Percentiles rank a stretch among this genome's conserved stretches.
phyloP scores from a whole-genome alignment of 2,329 filamentous ascomycete species.

The Hypoxylon sp. region DNA sequence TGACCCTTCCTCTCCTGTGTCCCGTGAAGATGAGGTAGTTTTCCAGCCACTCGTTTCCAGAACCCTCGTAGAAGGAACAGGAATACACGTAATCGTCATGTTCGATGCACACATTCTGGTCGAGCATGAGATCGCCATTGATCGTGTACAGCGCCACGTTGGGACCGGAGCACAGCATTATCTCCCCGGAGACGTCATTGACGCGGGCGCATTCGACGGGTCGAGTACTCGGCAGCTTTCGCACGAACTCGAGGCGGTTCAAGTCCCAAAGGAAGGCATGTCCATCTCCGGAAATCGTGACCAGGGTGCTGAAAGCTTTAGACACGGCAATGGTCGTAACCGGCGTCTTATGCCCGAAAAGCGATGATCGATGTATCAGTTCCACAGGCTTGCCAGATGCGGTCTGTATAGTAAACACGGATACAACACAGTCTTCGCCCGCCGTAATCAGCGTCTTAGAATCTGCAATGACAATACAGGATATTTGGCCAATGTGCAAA shows the following conservation, averaged over 20 bases:
- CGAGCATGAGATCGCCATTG: conserved; percentile 86
- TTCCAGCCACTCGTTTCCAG: conserved; percentile 92
- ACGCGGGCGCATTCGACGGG: conserved; percentile 82
- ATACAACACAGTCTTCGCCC: conserved; percentile 91
- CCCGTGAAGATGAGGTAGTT: conserved; percentile 90
- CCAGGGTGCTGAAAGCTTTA: conserved; percentile 87
- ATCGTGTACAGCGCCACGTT: conserved; percentile 85
- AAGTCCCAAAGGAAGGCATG: conserved; percentile 93
- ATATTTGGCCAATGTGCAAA: conserved; percentile 90
- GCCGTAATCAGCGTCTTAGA: conserved; percentile 92
- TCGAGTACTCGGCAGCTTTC: conserved; percentile 74
- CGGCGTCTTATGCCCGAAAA: conserved; percentile 91
- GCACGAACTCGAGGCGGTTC: conserved; percentile 88
- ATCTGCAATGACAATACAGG: conserved; percentile 86
- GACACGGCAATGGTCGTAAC: conserved; percentile 88
- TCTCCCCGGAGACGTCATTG: conserved; percentile 91
- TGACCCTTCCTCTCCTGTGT: conserved; percentile 85
- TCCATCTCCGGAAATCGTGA: conserved; percentile 86
- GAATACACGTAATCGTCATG: conserved; percentile 83
- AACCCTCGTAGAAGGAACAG: conserved; percentile 93
- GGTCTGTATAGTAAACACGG: conserved; percentile 81
- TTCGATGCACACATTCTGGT: conserved; percentile 81
- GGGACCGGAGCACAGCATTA: conserved; percentile 84
- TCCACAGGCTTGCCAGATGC: conserved; percentile 79
- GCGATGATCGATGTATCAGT: conserved; percentile 80